Evolutionary conservation across 441 rosid genomes (phyloP).

Genomic region (Geranium incanum): DNA sequence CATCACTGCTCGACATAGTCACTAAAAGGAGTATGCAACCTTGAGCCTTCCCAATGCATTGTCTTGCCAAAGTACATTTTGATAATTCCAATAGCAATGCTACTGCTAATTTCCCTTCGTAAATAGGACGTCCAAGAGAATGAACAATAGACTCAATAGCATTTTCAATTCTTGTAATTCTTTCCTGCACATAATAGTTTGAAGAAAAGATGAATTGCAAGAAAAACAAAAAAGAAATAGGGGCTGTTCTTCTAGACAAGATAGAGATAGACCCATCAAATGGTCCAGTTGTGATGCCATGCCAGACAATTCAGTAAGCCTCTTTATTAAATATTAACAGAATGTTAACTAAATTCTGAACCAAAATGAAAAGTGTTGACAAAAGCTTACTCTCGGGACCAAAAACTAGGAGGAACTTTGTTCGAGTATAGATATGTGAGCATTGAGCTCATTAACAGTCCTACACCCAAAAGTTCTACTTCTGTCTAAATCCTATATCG

Average conservation of each 20-base stretch:
- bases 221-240: too few relatives aligned
- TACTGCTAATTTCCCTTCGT: slow-evolving; percentile 51
- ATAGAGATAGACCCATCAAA: too few relatives aligned
- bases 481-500: background rate
- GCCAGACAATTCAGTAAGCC: background rate
- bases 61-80: slow-evolving; percentile 27
- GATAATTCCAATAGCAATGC: slow-evolving; percentile 47
- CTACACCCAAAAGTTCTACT: background rate
- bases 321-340: background rate
- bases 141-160: slow-evolving; percentile 45
- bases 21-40: slow-evolving; percentile 60
- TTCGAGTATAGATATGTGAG: background rate
- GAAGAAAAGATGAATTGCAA: slow-evolving; percentile 14
- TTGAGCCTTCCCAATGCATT: slow-evolving; percentile 44
- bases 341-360: background rate
- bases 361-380: background rate
- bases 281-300: too few relatives aligned
- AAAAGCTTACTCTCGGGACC: background rate
- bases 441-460: background rate
- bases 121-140: slow-evolving; percentile 50
- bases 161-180: slow-evolving; percentile 35
- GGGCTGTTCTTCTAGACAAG: too few relatives aligned
- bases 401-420: background rate
- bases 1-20: slow-evolving; percentile 54
- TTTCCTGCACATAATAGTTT: slow-evolving; percentile 40